These are phyloP conservation scores for Amorphotheca resinae DNA, from an alignment of 495 filamentous ascomycete genomes.

Conservation along the genomic window DNA sequence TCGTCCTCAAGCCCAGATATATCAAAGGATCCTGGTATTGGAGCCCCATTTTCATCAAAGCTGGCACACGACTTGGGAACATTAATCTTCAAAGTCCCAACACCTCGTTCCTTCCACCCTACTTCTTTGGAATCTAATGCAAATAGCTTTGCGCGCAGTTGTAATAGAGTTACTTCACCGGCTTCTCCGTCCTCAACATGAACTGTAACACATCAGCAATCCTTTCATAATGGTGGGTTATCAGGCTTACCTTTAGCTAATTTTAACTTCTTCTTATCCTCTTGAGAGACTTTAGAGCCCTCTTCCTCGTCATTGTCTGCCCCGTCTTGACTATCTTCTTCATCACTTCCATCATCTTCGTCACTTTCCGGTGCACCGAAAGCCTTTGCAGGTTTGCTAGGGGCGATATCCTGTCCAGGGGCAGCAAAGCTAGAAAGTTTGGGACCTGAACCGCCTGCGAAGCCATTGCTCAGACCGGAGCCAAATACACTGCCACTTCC, in stretches of 20 bases:
- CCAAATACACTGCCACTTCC: slow-evolving; percentile 18
- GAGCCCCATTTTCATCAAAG: slow-evolving; percentile 32
- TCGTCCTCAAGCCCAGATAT: slow-evolving; percentile 34
- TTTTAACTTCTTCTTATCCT: slow-evolving; percentile 47
- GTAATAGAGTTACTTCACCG: slow-evolving; percentile 56
- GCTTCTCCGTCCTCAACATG: slow-evolving; percentile 53
- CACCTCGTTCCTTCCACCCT: slow-evolving; percentile 77
- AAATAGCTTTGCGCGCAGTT: slow-evolving; percentile 64
- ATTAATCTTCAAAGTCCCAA: slow-evolving; percentile 76
- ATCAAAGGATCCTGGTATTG: slow-evolving; percentile 33
- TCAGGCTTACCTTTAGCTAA: slow-evolving; percentile 49
- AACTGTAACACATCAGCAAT: too few species aligned
- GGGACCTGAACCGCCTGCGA: slow-evolving; percentile 41
- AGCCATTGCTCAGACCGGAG: slow-evolving; percentile 25
- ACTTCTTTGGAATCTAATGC: slow-evolving; percentile 47
- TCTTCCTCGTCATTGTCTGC: slow-evolving; percentile 17
- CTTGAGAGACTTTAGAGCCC: slow-evolving; percentile 32
- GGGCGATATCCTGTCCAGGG: slow-evolving; percentile 40
- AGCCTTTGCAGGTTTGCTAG: slow-evolving; percentile 45
- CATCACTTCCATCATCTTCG: slow-evolving; percentile 35
- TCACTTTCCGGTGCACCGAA: slow-evolving; percentile 62
- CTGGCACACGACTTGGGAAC: slow-evolving; percentile 38
- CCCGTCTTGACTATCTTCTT: slow-evolving; percentile 27
- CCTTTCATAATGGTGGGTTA: slow-evolving; percentile 11
- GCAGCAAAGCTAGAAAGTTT: slow-evolving; percentile 57